A percentile compares a stretch with the other conserved stretches of the same genome.
Conservation (phyloP, 2,329 filamentous ascomycete species). For the Plenodomus biglobosus region DNA sequence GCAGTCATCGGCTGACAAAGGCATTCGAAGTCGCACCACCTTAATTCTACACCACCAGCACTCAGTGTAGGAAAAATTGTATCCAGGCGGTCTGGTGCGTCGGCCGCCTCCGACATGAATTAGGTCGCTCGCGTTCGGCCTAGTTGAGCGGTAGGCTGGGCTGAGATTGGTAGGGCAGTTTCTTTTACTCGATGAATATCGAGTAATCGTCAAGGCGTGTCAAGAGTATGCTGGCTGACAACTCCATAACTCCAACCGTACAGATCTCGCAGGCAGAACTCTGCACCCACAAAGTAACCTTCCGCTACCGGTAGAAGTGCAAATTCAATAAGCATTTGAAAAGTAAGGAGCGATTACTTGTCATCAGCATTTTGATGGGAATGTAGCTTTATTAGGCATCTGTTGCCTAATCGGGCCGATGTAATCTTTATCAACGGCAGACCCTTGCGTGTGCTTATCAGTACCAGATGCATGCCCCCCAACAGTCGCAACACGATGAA, state of each 20-base stretch:
- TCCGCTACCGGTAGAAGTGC: no score
- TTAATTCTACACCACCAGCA: neutral
- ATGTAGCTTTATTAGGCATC: conserved; percentile 21
- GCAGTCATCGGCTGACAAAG: no score
- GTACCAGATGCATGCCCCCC: conserved; percentile 15
- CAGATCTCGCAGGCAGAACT: neutral
- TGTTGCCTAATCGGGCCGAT: conserved; percentile 27
- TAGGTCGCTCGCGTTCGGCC: conserved; percentile 9
- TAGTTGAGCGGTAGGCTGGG: conserved; percentile 15
- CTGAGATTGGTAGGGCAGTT: conserved; percentile 21
- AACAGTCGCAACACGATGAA: conserved; percentile 4
- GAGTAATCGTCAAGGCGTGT: conserved; percentile 35
- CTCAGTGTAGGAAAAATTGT: neutral
- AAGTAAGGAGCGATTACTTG: neutral
- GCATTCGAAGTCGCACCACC: no score
- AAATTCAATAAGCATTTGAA: neutral
- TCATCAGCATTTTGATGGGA: conserved; percentile 1
- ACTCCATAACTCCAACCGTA: conserved; percentile 13
- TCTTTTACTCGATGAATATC: conserved; percentile 41
- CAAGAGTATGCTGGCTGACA: conserved; percentile 32
- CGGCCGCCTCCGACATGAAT: conserved; percentile 31
- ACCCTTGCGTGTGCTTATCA: conserved; percentile 27
- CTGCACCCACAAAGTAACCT: no score
- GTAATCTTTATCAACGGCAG: conserved; percentile 10
- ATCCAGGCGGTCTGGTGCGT: neutral